phyloP scores from a whole-genome alignment of 768 basidiomycete genomes.

The Gloeopeniophorella convolvens region DNA sequence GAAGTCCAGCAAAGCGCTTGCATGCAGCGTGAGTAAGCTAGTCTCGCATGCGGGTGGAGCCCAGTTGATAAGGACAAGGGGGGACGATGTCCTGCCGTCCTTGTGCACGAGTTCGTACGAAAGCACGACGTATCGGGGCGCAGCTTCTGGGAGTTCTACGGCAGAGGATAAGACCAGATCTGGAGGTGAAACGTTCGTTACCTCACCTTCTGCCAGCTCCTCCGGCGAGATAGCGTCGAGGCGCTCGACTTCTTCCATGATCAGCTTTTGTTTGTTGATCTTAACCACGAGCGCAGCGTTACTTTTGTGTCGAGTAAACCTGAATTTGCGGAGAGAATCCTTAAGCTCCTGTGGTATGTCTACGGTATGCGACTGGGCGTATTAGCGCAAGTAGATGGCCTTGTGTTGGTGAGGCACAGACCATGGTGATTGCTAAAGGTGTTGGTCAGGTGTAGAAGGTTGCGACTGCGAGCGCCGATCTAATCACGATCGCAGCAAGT shows the following conservation, averaged over 20 bases:
- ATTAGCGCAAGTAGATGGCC: neutral
- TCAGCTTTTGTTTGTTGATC: conserved; percentile 76
- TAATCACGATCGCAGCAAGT: no score
- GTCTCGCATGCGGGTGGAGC: conserved; percentile 72
- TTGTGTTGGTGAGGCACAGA: neutral
- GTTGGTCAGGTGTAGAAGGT: neutral
- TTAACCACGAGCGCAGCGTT: conserved; percentile 82
- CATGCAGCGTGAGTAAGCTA: conserved; percentile 67
- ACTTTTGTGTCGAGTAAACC: conserved; percentile 58
- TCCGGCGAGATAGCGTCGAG: conserved; percentile 71
- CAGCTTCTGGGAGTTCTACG: conserved; percentile 79
- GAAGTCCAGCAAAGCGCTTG: conserved; percentile 75
- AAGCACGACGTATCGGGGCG: conserved; percentile 79
- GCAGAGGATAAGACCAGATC: conserved; percentile 3
- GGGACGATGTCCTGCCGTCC: conserved; percentile 82
- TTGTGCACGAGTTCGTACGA: conserved; percentile 74
- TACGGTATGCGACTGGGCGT: conserved; percentile 59
- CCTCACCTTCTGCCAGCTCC: conserved; percentile 79
- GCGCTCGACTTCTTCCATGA: conserved; percentile 80
- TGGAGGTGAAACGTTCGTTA: neutral
- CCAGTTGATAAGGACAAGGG: conserved; percentile 87
- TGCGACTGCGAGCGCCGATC: neutral
- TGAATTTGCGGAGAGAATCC: conserved; percentile 76
- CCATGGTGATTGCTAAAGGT: conserved; percentile 11
- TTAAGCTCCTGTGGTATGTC: conserved; percentile 80